These are phyloP conservation scores for Naganishia vishniacii DNA, from an alignment of 768 basidiomycete species.

Conservation along the genomic window DNA sequence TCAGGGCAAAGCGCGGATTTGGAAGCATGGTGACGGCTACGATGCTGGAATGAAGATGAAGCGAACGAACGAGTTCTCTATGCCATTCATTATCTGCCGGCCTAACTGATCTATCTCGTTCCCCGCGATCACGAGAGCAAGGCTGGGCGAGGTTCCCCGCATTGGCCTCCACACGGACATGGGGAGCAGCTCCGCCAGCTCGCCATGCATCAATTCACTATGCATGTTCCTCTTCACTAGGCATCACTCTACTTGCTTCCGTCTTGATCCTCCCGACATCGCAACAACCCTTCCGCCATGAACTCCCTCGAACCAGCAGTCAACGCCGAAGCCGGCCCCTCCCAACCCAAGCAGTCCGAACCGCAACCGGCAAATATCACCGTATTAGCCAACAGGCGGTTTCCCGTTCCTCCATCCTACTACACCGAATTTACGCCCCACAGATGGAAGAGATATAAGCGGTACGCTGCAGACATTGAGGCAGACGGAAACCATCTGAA, in stretches of 20 bases:
- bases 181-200: neutral
- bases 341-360: neutral
- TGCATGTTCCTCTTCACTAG: neutral
- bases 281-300: neutral
- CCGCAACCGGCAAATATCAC: constrained; percentile 9
- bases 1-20: neutral
- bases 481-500: neutral
- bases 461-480: neutral
- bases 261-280: neutral
- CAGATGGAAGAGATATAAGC: constrained; percentile 17
- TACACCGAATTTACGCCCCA: constrained; percentile 21
- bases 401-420: constrained; percentile 22
- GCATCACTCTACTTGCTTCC: neutral
- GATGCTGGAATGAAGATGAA: no score
- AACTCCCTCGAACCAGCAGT: neutral
- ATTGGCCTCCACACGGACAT: constrained; percentile 6
- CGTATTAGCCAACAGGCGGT: constrained; percentile 18
- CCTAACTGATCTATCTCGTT: no score
- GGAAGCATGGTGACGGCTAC: no score
- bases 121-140: no score
- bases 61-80: no score
- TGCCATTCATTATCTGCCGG: no score
- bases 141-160: neutral
- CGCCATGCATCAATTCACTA: neutral
- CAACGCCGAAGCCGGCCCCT: constrained; percentile 11